phyloP scores from a whole-genome alignment of 176 grass and related monocot genomes.

The Pharus latifolius region DNA sequence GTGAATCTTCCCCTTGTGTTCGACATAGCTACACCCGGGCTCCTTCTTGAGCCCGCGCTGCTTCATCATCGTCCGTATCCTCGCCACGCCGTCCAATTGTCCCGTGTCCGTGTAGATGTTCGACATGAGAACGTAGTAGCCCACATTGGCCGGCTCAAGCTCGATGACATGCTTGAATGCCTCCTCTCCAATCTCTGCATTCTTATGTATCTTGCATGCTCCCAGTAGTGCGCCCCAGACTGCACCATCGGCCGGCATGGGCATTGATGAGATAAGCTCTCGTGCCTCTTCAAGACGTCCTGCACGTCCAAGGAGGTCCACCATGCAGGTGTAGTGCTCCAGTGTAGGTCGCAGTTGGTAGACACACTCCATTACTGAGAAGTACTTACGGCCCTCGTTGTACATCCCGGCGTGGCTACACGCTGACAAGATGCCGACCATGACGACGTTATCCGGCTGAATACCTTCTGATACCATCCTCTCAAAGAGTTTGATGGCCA shows the following conservation, averaged over 20 bases:
- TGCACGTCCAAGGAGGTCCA: slow-evolving; percentile 58
- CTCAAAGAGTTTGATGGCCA: slow-evolving; percentile 41
- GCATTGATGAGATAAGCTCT: slow-evolving; percentile 50
- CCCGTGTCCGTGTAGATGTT: slow-evolving; percentile 54
- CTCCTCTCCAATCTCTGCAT: slow-evolving; percentile 34
- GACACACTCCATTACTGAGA: slow-evolving; percentile 27
- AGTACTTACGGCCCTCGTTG: slow-evolving; percentile 40
- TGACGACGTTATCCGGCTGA: slow-evolving; percentile 28
- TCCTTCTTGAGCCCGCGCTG: slow-evolving; percentile 57
- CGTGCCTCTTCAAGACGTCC: slow-evolving; percentile 35
- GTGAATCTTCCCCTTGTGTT: slow-evolving; percentile 41
- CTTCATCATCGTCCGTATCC: slow-evolving; percentile 46
- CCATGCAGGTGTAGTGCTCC: slow-evolving; percentile 70
- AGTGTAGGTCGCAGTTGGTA: slow-evolving; percentile 15
- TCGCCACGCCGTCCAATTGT: slow-evolving; percentile 25
- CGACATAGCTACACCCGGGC: slow-evolving; percentile 60
- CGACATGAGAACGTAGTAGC: slow-evolving; percentile 62
- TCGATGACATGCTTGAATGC: slow-evolving; percentile 37
- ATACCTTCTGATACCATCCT: slow-evolving; percentile 34
- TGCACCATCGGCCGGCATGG: slow-evolving; percentile 36
- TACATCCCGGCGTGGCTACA: slow-evolving; percentile 61
- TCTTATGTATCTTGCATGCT: slow-evolving; percentile 67
- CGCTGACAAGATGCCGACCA: slow-evolving; percentile 50
- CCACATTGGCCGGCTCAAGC: slow-evolving; percentile 46
- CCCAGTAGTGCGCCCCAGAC: slow-evolving; percentile 74